Conservation (phyloP, 441 rosid species). For the Croton setiger region DNA sequence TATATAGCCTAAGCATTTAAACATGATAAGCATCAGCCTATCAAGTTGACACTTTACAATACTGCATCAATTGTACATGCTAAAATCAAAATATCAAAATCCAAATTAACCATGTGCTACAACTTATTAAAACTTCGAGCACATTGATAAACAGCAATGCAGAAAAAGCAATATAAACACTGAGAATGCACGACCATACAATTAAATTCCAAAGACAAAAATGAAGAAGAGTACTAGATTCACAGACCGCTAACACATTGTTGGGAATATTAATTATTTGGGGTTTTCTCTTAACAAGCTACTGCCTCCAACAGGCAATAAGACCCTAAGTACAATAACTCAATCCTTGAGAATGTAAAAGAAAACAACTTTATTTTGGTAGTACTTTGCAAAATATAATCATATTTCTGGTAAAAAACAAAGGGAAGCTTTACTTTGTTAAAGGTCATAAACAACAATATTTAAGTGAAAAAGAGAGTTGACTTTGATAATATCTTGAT, state of each 20-base stretch:
- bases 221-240: neutral
- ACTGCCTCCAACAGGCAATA: neutral
- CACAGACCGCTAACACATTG: neutral
- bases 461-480: neutral
- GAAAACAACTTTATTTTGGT: neutral
- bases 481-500: no score
- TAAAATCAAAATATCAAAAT: neutral
- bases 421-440: neutral
- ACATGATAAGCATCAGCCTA: neutral
- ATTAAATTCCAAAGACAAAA: neutral
- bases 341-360: neutral
- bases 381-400: neutral
- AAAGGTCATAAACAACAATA: neutral
- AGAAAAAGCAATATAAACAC: neutral
- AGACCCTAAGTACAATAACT: neutral
- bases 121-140: neutral
- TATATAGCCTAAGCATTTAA: neutral
- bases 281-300: no score
- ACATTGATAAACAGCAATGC: neutral
- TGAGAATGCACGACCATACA: neutral
- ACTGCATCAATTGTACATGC: neutral
- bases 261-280: neutral
- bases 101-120: neutral
- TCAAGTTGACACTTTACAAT: neutral
- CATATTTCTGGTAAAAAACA: neutral